phyloP scores from a whole-genome alignment of 1,284 basidiomycete genomes.

The Fomitopsis pinicola region DNA sequence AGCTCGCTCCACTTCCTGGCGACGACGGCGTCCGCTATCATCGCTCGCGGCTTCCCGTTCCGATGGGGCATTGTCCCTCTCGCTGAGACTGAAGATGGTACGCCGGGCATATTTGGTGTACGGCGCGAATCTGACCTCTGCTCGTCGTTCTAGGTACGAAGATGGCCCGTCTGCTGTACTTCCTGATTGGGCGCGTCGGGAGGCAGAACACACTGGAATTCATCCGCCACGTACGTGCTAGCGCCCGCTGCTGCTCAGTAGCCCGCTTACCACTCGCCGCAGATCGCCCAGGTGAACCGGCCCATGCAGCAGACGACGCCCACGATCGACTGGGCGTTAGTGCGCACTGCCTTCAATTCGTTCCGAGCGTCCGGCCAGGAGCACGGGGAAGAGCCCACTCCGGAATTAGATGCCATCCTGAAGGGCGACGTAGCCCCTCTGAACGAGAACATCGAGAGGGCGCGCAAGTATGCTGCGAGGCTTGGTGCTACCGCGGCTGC shows the following conservation, averaged over 20 bases:
- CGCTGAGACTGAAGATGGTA: slow-evolving; percentile 54
- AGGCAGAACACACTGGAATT: slow-evolving; percentile 58
- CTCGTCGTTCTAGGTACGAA: slow-evolving; percentile 41
- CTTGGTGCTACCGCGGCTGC: slow-evolving; percentile 40
- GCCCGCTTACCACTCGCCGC: not conserved
- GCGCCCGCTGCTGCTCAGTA: not conserved
- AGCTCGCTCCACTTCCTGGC: slow-evolving; percentile 60
- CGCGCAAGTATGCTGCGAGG: slow-evolving; percentile 47
- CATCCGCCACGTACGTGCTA: slow-evolving; percentile 45
- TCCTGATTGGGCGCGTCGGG: slow-evolving; percentile 63
- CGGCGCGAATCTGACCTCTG: not conserved
- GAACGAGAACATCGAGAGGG: slow-evolving; percentile 27
- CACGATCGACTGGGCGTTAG: slow-evolving; percentile 40
- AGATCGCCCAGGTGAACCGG: slow-evolving; percentile 35
- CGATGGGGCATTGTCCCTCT: slow-evolving; percentile 83
- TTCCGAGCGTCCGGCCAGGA: slow-evolving; percentile 23
- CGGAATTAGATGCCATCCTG: slow-evolving; percentile 40
- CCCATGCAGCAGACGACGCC: slow-evolving; percentile 29
- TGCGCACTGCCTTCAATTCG: slow-evolving; percentile 40
- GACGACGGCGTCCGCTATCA: slow-evolving; percentile 60
- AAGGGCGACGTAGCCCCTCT: slow-evolving; percentile 25
- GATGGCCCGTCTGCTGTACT: slow-evolving; percentile 73
- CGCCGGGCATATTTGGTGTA: slow-evolving; percentile 13
- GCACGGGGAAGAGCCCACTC: slow-evolving; percentile 25
- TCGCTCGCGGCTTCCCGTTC: slow-evolving; percentile 70